phyloP scores from a whole-genome alignment of 805 yeast species.

The Millerozyma acaciae region DNA sequence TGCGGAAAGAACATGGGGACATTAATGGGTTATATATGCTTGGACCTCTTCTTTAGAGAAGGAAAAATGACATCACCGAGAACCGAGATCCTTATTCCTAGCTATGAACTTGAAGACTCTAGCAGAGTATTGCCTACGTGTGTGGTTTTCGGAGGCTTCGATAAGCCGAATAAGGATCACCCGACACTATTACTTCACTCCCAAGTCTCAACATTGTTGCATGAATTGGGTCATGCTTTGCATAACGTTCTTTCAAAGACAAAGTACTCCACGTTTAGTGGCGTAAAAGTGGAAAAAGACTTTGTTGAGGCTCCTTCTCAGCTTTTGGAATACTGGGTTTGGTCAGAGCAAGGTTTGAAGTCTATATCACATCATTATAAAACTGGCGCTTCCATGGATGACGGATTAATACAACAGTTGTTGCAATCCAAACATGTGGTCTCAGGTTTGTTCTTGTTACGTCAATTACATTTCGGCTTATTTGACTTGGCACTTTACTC shows the following conservation, averaged over 20 bases:
- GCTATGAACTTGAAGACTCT: conserved; percentile 47
- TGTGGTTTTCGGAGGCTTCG: conserved; percentile 79
- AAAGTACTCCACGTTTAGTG: conserved; percentile 63
- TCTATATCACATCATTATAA: conserved; percentile 63
- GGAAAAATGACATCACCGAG: conserved; percentile 52
- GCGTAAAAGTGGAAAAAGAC: conserved; percentile 76
- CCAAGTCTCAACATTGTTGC: conserved; percentile 83
- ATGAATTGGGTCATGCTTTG: conserved; percentile 86
- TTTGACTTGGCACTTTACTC: conserved; percentile 75
- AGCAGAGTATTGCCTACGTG: conserved; percentile 62
- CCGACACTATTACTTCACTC: conserved; percentile 74
- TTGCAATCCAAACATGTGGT: conserved; percentile 69
- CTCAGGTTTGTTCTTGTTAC: conserved; percentile 64
- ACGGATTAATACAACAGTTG: conserved; percentile 53
- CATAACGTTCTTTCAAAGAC: conserved; percentile 73
- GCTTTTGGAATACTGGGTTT: conserved; percentile 84
- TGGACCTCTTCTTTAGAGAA: too few species aligned
- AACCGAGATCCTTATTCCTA: conserved; percentile 54
- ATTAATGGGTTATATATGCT: too few species aligned
- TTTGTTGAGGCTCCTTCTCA: conserved; percentile 92
- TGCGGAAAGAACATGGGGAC: too few species aligned
- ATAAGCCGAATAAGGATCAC: conserved; percentile 64
- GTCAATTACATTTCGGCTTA: conserved; percentile 75
- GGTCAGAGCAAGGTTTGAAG: conserved; percentile 62
- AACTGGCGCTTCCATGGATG: conserved; percentile 54